A percentile compares a stretch with the other conserved stretches of the same genome.
Conservation (phyloP, 164 flowering plant species). For the Brasenia schreberi region DNA sequence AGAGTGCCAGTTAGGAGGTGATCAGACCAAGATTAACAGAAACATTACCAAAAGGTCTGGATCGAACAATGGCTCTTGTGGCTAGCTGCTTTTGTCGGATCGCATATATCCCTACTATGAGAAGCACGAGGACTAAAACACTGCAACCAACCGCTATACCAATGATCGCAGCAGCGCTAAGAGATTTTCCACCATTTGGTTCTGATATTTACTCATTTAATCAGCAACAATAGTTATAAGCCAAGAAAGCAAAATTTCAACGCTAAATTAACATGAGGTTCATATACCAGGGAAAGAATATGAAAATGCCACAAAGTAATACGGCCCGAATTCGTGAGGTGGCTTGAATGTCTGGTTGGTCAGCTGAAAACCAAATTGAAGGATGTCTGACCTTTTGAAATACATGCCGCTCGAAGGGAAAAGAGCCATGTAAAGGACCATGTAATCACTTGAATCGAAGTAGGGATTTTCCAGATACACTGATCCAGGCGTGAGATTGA, state of each 20-base stretch:
- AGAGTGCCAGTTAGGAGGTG: background rate
- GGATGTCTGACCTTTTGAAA: conserved; percentile 40
- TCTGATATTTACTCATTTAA: background rate
- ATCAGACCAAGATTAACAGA: background rate
- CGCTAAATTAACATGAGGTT: background rate
- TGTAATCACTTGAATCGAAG: conserved; percentile 57
- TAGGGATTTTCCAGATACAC: conserved; percentile 49
- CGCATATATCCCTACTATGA: background rate
- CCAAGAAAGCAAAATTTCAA: background rate
- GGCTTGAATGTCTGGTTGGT: conserved; percentile 59
- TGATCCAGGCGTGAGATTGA: conserved; percentile 61
- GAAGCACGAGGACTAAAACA: background rate
- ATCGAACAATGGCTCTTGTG: conserved; percentile 9
- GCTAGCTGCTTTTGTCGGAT: background rate
- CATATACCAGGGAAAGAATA: conserved; percentile 45
- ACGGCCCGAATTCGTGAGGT: conserved; percentile 51
- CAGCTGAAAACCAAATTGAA: conserved; percentile 62
- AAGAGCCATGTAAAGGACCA: conserved; percentile 45
- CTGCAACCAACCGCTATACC: conserved; percentile 1
- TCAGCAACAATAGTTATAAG: background rate
- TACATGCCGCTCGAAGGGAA: conserved; percentile 31
- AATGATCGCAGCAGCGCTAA: background rate
- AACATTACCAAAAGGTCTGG: background rate
- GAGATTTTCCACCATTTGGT: background rate
- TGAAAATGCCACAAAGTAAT: conserved; percentile 37